A percentile compares a stretch with the other conserved stretches of the same genome.
These are phyloP conservation scores for Penicillium odoratum DNA, from an alignment of 495 filamentous ascomycete genomes.

Conservation along the genomic window DNA sequence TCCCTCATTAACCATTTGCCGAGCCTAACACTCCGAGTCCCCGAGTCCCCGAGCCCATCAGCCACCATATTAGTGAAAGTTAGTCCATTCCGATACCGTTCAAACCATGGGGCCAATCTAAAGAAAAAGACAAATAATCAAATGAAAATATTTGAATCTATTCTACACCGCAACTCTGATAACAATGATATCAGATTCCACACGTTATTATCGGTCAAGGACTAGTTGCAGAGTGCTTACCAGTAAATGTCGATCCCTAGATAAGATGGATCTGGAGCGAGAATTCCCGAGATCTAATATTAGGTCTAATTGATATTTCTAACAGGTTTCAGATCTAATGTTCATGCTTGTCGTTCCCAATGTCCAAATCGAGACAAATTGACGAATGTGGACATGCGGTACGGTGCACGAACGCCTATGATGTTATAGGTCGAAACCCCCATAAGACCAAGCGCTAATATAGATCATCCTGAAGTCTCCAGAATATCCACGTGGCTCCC, in stretches of 20 bases:
- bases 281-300: neutral
- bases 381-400: neutral
- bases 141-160: neutral
- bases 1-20: neutral
- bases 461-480: neutral
- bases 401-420: neutral
- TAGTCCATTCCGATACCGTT: neutral
- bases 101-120: neutral
- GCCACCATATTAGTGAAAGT: neutral
- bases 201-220: neutral
- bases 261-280: neutral
- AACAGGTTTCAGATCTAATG: neutral
- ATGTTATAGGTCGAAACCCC: neutral
- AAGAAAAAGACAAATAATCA: neutral
- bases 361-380: neutral
- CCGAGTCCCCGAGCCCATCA: neutral
- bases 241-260: neutral
- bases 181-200: neutral
- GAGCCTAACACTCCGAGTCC: neutral
- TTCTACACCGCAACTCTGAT: neutral
- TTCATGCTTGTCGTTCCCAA: neutral
- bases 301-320: neutral
- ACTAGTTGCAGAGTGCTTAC: neutral
- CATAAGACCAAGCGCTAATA: neutral
- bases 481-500: conserved; percentile 4